Base-by-base conservation (phyloP, 768 basidiomycete species). In the Mycena alexandri region DNA sequence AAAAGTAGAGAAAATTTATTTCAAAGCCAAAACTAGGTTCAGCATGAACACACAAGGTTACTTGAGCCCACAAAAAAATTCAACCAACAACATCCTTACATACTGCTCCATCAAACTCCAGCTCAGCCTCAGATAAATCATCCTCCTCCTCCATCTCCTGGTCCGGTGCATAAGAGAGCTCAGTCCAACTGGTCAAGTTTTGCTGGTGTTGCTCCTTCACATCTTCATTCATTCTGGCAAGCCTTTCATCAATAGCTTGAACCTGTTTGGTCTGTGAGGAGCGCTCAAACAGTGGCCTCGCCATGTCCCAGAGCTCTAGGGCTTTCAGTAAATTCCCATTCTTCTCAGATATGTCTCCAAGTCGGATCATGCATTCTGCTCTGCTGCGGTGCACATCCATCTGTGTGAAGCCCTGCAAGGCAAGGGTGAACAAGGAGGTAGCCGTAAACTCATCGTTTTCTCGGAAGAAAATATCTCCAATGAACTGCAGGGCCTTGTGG, bases 331-430 rank as follows among this genome's bases (percentile, higher is more conserved):
- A n/a, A 9, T 46, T 19, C 3, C 44, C 44, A 19, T 46, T 14
- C 2, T 9, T 9, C 21, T 17, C 21, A 17, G 13, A 14, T 51
- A 46, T 46, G 22, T 52, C 51, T 52, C 51, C 51, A 34, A 52
- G 51, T 52, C 29, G 1, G 29, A 52, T 25, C 14, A 34, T 2
- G 14, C 51, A 52, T 52, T 52, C 51, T 14, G 51, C 51, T 52
- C 51, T 52, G 33, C 51, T 52, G 2, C 29, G 51, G 33, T 52
- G 51, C 7, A 52, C 51, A 52, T 52, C 51, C 51, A 52, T 52
- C 25, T 17, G 5, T 11, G 25, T 8, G 17, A 52, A 52, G 33
- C 51, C 51, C 5, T 52, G 29, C 19, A 52, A n/a, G 33, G 51
- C 51, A 9, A 52, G 29, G 34, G 12, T 34, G 33, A 16, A 34